Evolutionary conservation across 257 asterid species (phyloP).

Genomic region (Solanum chilense): DNA sequence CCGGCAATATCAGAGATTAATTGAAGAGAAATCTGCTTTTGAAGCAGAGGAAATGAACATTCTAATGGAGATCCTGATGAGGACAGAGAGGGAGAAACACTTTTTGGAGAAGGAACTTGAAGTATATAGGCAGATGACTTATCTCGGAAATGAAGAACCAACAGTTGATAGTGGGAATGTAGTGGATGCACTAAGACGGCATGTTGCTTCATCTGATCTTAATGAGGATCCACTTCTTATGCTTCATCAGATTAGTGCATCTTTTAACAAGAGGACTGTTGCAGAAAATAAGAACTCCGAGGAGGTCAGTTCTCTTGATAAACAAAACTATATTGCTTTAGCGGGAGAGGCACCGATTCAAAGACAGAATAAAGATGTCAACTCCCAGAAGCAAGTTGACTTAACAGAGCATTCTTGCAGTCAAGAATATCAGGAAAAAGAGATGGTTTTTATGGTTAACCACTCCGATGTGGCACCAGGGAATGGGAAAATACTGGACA

Average conservation of each 20-base stretch:
- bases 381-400: constrained; percentile 6
- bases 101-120: constrained; percentile 75
- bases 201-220: constrained; percentile 16
- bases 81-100: constrained; percentile 72
- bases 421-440: constrained; percentile 35
- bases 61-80: constrained; percentile 62
- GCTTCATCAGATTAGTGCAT: constrained; percentile 25
- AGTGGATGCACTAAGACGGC: not conserved
- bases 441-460: constrained; percentile 27
- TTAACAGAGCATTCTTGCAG: not conserved
- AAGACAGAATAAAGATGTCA: constrained; percentile 3
- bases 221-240: constrained; percentile 33
- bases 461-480: constrained; percentile 9
- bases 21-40: constrained; percentile 74
- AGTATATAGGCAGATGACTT: constrained; percentile 34
- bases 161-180: constrained; percentile 2
- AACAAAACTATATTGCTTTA: not conserved
- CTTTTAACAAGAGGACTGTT: constrained; percentile 27
- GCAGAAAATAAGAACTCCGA: not conserved
- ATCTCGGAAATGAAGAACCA: constrained; percentile 23
- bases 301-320: not conserved
- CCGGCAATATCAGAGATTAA: constrained; percentile 69
- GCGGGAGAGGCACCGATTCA: constrained; percentile 6
- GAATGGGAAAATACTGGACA: not conserved
- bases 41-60: constrained; percentile 86